phyloP scores from a whole-genome alignment of 202 grass and related monocot genomes.

The Cymbopogon flexuosus region DNA sequence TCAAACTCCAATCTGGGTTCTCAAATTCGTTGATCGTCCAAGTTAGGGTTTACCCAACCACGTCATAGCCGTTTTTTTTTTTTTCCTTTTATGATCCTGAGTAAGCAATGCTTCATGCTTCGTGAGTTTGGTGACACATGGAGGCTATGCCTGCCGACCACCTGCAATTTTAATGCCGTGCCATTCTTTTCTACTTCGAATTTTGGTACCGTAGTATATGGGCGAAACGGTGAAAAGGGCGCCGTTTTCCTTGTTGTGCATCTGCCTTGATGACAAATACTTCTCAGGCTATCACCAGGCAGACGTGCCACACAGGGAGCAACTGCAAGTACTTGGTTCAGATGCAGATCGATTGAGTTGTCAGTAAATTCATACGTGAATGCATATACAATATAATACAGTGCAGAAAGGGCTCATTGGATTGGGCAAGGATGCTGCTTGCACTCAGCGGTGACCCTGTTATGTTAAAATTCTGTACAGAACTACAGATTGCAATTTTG shows the following conservation, averaged over 20 bases:
- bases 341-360: neutral
- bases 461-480: neutral
- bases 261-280: neutral
- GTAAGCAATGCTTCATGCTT: neutral
- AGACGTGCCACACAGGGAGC: neutral
- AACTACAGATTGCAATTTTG: neutral
- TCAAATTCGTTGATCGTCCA: neutral
- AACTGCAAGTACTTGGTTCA: neutral
- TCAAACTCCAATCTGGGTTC: neutral
- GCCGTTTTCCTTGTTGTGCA: neutral
- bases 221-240: neutral
- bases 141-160: neutral
- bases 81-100: neutral
- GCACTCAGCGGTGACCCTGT: neutral
- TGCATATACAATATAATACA: neutral
- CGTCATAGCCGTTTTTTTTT: neutral
- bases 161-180: neutral
- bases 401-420: neutral
- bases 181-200: neutral
- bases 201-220: neutral
- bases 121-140: neutral
- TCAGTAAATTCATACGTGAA: neutral
- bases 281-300: neutral
- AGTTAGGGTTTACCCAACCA: conserved; percentile 12
- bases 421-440: neutral